Conservation (phyloP, 1,139 yeast species). For the Nadsonia starkeyi-henricii region DNA sequence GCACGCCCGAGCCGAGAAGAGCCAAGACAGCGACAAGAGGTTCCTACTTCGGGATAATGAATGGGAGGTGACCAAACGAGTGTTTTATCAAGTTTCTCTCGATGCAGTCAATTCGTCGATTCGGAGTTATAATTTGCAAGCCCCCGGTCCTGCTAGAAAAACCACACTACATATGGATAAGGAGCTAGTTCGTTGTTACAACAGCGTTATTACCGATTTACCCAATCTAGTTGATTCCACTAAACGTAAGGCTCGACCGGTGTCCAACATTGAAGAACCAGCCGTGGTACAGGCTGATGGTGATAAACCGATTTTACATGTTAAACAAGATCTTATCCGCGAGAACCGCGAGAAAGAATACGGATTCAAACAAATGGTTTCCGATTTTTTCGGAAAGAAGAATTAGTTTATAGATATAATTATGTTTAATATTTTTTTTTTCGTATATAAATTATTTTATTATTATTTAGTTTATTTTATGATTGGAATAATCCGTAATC, state of each 20-base stretch:
- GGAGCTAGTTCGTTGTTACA: constrained; percentile 29
- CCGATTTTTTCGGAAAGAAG: background rate
- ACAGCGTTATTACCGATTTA: background rate
- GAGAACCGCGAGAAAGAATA: background rate
- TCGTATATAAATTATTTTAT: too few species aligned
- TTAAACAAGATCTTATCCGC: background rate
- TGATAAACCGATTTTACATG: background rate
- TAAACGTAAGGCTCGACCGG: too few species aligned
- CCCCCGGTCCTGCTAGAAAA: constrained; percentile 64
- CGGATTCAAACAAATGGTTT: background rate
- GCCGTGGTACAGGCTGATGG: too few species aligned
- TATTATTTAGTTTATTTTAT: too few species aligned
- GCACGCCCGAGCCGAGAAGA: background rate
- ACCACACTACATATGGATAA: constrained; percentile 40
- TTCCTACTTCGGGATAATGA: constrained; percentile 7
- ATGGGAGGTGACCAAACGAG: constrained; percentile 30
- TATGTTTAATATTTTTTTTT: too few species aligned
- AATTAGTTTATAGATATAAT: background rate
- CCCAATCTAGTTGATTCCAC: background rate
- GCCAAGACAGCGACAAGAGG: background rate
- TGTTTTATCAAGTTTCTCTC: constrained; percentile 33
- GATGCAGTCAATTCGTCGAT: constrained; percentile 42
- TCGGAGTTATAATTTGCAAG: constrained; percentile 65
- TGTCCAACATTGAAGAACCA: too few species aligned
- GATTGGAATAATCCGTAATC: too few species aligned